Evolutionary conservation across 192 early-diverging fungal genomes (phyloP), one percentile per base, ranked within the genome.

Genomic region (Backusella morwellensis): DNA sequence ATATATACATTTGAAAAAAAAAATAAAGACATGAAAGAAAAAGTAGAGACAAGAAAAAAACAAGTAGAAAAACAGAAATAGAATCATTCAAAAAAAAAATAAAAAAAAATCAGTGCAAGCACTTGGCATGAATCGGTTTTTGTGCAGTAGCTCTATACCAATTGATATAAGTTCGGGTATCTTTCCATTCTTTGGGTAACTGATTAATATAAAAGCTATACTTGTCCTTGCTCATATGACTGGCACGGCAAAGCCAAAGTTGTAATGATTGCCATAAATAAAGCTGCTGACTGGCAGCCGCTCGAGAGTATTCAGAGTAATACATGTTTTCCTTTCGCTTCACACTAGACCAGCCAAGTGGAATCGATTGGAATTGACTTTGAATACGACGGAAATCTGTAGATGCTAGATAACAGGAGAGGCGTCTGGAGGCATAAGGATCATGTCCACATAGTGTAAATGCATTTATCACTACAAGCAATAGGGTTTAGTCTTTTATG

Each of bases 81-180:
- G 3, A 5, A 47, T 4, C 6, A 38, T 38, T 38, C 36, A 26
- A 47, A 17, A 50, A 50, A 50, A 15, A 44, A 15, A 12, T 44
- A 56, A 21, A 26, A 26, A 8, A 8, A 21, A 59, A 29, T 63
- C 23, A 63, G 23, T 63, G 56, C 56, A 63, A 9, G 56, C 56
- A 63, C 56, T 63, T 63, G 11, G 23, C 41, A 21, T 23, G 21
- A 41, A 50, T 50, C 0, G 80, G 80, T 42, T 81, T 81, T 66
- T 81, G 80, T 6, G 80, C 80, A 8, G 66, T 40, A 14, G 76
- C 76, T 26, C 70, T 73, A 34, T 81, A 76, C 80, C 80, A 81
- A 52, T 81, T 81, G 34, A 75, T 63, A 47, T 81, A 81, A 4
- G 76, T 67, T 15, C 73, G 72, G 32, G 68, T 67, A 32, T 77